Percentiles rank a stretch among this genome's conserved stretches.
Evolutionary conservation across 805 yeast genomes (phyloP).

Genomic region (Barnettozyma botsteinii): DNA sequence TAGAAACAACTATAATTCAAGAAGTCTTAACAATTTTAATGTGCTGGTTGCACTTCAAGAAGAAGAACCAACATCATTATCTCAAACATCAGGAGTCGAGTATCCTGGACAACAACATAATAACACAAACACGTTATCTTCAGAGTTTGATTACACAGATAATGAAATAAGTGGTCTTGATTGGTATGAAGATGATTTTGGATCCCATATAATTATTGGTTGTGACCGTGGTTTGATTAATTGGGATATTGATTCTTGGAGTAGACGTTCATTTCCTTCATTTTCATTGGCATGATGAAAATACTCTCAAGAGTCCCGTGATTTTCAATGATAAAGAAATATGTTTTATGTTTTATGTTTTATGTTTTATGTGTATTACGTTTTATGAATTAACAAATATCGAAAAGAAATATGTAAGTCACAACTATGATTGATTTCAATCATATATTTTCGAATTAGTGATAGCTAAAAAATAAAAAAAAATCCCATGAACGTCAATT

Average conservation of each 20-base stretch:
- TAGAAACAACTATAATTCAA: conserved; percentile 14
- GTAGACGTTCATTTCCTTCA: conserved; percentile 56
- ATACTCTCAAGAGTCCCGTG: no score
- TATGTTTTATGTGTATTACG: no score
- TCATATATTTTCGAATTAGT: no score
- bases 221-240: conserved; percentile 60
- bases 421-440: no score
- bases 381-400: no score
- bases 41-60: conserved; percentile 21
- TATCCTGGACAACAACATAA: no score
- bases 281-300: conserved; percentile 36
- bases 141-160: conserved; percentile 29
- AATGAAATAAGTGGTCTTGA: conserved; percentile 58
- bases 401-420: no score
- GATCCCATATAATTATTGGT: conserved; percentile 53
- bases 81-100: no score
- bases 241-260: conserved; percentile 66
- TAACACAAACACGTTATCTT: conserved; percentile 1
- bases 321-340: no score
- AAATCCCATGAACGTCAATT: neutral
- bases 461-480: neutral
- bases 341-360: no score
- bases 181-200: conserved; percentile 45
- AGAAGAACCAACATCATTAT: conserved; percentile 8
- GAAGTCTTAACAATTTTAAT: conserved; percentile 22